Percentiles rank a stretch among this genome's conserved stretches.
Conservation (phyloP, 345 rosid species). For the Psidium friedrichsthalianum region DNA sequence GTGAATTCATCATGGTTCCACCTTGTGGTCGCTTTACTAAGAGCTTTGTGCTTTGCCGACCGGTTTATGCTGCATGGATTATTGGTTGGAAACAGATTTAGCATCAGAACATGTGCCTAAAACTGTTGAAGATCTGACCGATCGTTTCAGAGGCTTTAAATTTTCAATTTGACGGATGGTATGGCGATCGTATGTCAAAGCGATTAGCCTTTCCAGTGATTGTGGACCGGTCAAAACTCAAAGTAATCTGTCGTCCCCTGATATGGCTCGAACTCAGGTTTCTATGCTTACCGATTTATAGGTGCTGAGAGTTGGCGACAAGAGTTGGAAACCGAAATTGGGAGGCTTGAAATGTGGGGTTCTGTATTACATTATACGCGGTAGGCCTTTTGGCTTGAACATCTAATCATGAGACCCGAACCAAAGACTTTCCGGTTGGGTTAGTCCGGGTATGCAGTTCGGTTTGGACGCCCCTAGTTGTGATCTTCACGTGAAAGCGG, state of each 20-base stretch:
- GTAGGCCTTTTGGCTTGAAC: neutral
- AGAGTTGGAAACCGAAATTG: neutral
- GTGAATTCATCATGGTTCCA: neutral
- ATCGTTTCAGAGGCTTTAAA: neutral
- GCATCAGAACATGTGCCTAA: neutral
- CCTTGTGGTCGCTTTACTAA: neutral
- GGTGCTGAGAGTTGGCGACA: neutral
- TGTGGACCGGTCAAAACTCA: neutral
- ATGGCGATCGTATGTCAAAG: neutral
- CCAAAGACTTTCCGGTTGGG: too few relatives aligned
- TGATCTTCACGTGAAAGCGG: neutral
- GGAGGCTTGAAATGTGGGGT: neutral
- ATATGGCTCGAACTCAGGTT: neutral
- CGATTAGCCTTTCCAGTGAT: neutral
- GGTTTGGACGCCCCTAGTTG: neutral
- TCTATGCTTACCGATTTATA: neutral
- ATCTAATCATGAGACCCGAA: neutral
- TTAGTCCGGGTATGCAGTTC: too few relatives aligned
- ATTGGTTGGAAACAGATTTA: neutral
- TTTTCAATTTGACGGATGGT: neutral
- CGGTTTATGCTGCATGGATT: neutral
- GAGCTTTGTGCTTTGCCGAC: neutral
- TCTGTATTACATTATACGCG: accelerated
- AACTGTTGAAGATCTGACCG: neutral
- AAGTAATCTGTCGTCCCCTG: neutral